phyloP scores from a whole-genome alignment of 805 yeast species.

The Suhomyces tanzawaensis region DNA sequence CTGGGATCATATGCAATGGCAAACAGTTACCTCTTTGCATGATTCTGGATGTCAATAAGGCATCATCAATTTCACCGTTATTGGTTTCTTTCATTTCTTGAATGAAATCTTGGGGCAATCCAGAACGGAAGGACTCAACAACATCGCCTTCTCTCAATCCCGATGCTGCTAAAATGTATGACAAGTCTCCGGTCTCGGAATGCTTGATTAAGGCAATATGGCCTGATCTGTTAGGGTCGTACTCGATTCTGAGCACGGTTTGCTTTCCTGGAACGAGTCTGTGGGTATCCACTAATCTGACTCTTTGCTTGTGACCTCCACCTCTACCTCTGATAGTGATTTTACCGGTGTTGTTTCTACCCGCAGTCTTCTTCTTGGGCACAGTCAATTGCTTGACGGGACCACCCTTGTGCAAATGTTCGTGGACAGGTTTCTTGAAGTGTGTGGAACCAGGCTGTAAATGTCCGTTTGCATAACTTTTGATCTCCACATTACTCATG shows the following conservation, averaged over 20 bases:
- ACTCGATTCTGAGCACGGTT: conserved; percentile 82
- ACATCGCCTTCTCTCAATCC: conserved; percentile 91
- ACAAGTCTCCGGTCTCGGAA: conserved; percentile 54
- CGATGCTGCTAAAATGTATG: conserved; percentile 87
- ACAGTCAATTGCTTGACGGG: conserved; percentile 76
- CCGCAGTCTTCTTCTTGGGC: conserved; percentile 70
- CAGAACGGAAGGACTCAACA: conserved; percentile 86
- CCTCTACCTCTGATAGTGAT: conserved; percentile 94
- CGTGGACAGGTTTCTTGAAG: conserved; percentile 84
- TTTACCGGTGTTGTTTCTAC: conserved; percentile 85
- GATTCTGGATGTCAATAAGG: conserved; percentile 79
- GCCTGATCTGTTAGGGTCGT: conserved; percentile 91
- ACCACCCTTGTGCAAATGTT: conserved; percentile 80
- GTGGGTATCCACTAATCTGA: conserved; percentile 75
- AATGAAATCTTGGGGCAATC: conserved; percentile 73
- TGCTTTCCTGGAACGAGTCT: conserved; percentile 70
- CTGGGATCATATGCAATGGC: conserved; percentile 90
- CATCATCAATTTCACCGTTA: conserved; percentile 89
- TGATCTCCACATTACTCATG: conserved; percentile 67
- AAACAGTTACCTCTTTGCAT: conserved; percentile 93
- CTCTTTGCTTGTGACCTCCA: conserved; percentile 91
- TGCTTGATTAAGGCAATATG: conserved; percentile 86
- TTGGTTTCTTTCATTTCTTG: conserved; percentile 60
- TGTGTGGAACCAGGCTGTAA: conserved; percentile 85
- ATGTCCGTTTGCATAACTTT: conserved; percentile 65